Percentiles rank a stretch among this genome's conserved stretches.
phyloP scores from a whole-genome alignment of 129 eudicot genomes.

The carrot (Daucus carota) region DNA sequence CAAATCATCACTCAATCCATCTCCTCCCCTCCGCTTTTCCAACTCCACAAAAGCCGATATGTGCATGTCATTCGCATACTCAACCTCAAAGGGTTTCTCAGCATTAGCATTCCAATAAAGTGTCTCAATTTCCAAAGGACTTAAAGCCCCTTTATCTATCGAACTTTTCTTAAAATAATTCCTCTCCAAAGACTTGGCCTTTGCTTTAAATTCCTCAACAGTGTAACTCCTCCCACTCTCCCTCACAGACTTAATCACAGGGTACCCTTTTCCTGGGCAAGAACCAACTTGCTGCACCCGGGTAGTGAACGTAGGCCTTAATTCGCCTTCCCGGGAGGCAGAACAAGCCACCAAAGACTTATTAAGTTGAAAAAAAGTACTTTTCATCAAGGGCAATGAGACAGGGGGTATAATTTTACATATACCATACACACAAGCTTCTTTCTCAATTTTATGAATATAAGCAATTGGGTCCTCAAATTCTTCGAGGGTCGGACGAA shows the following conservation, averaged over 20 bases:
- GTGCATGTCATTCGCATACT: slow-evolving; percentile 90
- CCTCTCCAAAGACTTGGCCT: slow-evolving; percentile 60
- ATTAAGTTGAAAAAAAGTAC: slow-evolving; percentile 45
- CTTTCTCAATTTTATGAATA: neutral
- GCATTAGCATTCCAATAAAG: slow-evolving; percentile 13
- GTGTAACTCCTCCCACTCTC: slow-evolving; percentile 79
- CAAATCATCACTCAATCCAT: slow-evolving; percentile 17
- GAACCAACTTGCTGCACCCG: no score
- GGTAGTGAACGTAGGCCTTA: slow-evolving; percentile 69
- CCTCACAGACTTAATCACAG: slow-evolving; percentile 83
- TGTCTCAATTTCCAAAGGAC: slow-evolving; percentile 16
- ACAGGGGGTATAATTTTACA: slow-evolving; percentile 28
- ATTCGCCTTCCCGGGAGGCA: slow-evolving; percentile 18
- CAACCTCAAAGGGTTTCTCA: slow-evolving; percentile 70
- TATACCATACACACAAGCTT: neutral
- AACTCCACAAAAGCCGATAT: slow-evolving; percentile 62
- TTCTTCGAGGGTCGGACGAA: neutral
- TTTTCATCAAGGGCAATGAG: slow-evolving; percentile 38
- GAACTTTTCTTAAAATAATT: slow-evolving; percentile 40
- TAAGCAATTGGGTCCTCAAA: neutral
- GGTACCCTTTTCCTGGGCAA: slow-evolving; percentile 61
- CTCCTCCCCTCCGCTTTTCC: slow-evolving; percentile 23
- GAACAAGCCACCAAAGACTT: slow-evolving; percentile 41
- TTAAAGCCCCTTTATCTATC: slow-evolving; percentile 29
- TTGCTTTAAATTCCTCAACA: slow-evolving; percentile 45